phyloP scores from a whole-genome alignment of 2,329 filamentous ascomycete genomes.

The Fusarium goolgardi region DNA sequence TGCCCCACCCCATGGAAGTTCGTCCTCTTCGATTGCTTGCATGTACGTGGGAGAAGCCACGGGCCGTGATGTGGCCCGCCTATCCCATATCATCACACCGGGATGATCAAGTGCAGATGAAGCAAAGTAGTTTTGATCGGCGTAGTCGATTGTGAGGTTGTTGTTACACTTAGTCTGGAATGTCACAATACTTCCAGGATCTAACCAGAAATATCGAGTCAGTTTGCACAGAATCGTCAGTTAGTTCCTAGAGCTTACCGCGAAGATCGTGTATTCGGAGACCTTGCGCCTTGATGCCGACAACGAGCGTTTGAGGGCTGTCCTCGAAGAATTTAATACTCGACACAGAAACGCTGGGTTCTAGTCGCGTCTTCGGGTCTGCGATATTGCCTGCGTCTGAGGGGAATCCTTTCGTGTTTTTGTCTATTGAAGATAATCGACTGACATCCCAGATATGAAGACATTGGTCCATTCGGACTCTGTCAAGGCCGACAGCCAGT shows the following conservation, averaged over 20 bases:
- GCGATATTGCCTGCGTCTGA: conserved; percentile 61
- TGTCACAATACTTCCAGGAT: conserved; percentile 64
- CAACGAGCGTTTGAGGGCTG: conserved; percentile 78
- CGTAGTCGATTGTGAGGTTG: conserved; percentile 80
- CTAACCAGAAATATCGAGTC: conserved; percentile 42
- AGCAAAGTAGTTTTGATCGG: conserved; percentile 85
- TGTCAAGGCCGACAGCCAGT: conserved; percentile 81
- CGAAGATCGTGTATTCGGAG: conserved; percentile 82
- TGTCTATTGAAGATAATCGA: conserved; percentile 64
- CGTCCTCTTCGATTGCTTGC: conserved; percentile 69
- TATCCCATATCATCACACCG: conserved; percentile 81
- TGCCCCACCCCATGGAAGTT: conserved; percentile 71
- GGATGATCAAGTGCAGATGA: conserved; percentile 82
- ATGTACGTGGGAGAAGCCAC: conserved; percentile 66
- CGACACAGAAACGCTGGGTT: conserved; percentile 78
- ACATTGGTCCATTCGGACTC: conserved; percentile 83
- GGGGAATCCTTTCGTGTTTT: conserved; percentile 62
- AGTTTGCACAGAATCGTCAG: background rate
- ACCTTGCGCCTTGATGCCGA: conserved; percentile 79
- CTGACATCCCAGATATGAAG: conserved; percentile 86
- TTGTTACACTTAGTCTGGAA: conserved; percentile 76
- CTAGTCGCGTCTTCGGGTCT: conserved; percentile 69
- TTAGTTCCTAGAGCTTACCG: conserved; percentile 60
- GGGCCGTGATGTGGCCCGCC: conserved; percentile 68
- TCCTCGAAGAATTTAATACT: conserved; percentile 86